Base-by-base conservation (phyloP, 139 green algal genomes). In the Tetradesmus lagerheimii region DNA sequence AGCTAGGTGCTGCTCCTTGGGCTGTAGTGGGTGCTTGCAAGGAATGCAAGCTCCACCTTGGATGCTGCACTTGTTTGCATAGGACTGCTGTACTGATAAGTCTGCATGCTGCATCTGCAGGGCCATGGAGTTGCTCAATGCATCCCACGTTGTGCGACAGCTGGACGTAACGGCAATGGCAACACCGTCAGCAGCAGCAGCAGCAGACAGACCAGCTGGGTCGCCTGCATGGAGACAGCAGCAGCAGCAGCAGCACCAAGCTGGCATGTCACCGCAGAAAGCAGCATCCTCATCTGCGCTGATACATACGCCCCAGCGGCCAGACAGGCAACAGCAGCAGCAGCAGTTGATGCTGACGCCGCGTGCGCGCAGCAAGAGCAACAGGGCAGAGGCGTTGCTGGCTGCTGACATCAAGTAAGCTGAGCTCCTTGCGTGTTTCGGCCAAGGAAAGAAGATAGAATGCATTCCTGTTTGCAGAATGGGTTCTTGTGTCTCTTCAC, bases 81-180 rank as follows among this genome's bases (percentile, higher is more conserved):
- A n/a, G n/a, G n/a, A 37, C 66, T 34, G 66, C 66, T 76, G 66
- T n/a, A n/a, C 47, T 62, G 4, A 1, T 62, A 9, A 9, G 5
- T 5, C 12, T 62, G 8, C 20, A 23, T 18, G 8, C 1, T 76
- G 47, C 35, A 83, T 3, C 25, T 83, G 45, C 86, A 90, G 86
- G 86, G 86, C 43, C 8, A 85, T 90, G 74, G 47, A 34, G 62
- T 34, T 90, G 38, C 43, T 90, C 9, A 85, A 57, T 71, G 86
- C 75, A 31, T 75, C 86, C 11, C 75, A 16, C 12, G 86, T 83
- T 31, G 86, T 85, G 16, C 47, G 34, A 3, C 47, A 74, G 20
- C 86, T 83, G 0, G 47, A 90, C 74, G 25, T 34, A n/a, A n/a
- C 83, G 43, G 64, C 62, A 14, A 29, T n/a, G n/a, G n/a, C n/a